These are phyloP conservation scores for Geum urbanum DNA, from an alignment of 306 rosid species.

Conservation along the genomic window DNA sequence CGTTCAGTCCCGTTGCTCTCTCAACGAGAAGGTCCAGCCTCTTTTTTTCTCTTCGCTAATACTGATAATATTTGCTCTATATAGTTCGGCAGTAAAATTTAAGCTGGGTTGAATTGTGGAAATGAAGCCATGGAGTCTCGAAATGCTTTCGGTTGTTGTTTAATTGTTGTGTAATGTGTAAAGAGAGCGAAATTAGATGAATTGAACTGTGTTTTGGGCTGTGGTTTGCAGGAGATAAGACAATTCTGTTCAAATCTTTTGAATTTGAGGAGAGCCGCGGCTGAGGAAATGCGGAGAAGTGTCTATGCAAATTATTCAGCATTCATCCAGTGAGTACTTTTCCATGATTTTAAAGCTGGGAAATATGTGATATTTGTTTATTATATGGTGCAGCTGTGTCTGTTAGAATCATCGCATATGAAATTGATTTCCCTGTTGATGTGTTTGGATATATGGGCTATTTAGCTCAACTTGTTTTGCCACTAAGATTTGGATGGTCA, in stretches of 20 bases:
- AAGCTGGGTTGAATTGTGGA: no score
- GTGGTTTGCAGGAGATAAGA: slow-evolving; percentile 67
- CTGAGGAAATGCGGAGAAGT: slow-evolving; percentile 98
- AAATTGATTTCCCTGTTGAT: neutral
- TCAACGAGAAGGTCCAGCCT: slow-evolving; percentile 68
- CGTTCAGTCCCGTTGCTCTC: slow-evolving; percentile 72
- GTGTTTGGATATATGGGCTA: neutral
- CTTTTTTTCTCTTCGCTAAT: neutral
- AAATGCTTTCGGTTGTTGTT: no score
- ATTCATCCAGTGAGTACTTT: slow-evolving; percentile 73
- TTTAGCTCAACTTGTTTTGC: neutral
- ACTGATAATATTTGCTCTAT: neutral
- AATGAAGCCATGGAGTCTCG: no score
- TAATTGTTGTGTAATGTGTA: neutral
- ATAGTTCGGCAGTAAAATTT: neutral
- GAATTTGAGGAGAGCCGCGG: slow-evolving; percentile 87
- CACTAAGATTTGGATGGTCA: neutral
- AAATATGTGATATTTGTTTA: neutral
- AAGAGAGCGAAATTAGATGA: neutral
- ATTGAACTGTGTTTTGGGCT: slow-evolving; percentile 7
- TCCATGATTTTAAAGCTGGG: slow-evolving; percentile 9
- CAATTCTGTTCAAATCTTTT: slow-evolving; percentile 80
- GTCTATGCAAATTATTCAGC: slow-evolving; percentile 97
- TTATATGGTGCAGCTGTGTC: neutral
- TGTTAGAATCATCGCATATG: neutral